Evolutionary conservation across 108 stramenopile genomes (phyloP).

Genomic region (Nannochloropsis salina): DNA sequence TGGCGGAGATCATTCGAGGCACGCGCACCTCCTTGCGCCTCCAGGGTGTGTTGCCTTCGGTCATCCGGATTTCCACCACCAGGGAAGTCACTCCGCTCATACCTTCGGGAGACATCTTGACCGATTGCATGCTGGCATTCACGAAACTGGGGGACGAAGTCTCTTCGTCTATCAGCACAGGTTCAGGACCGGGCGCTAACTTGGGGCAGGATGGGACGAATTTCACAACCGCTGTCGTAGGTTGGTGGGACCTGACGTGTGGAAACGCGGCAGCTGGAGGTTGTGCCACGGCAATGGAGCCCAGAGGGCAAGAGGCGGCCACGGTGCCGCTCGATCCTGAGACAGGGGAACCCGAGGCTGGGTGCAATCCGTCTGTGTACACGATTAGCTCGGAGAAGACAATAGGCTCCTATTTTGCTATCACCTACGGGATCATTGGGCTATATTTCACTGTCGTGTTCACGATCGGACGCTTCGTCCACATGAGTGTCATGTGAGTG

Average conservation of each 20-base stretch:
- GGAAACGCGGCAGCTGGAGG: not conserved
- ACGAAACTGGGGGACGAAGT: not conserved
- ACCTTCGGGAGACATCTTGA: not conserved
- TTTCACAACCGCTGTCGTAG: not conserved
- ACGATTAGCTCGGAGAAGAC: not conserved
- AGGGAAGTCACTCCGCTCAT: not conserved
- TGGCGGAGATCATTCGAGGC: not conserved
- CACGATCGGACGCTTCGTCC: not conserved
- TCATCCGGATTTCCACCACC: not conserved
- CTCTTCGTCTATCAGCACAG: not conserved
- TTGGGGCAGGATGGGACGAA: not conserved
- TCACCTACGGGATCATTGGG: conserved; percentile 15
- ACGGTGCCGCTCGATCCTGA: not conserved
- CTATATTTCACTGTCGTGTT: not conserved
- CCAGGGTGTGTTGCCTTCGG: not conserved
- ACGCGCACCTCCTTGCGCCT: conserved; percentile 12
- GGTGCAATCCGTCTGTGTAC: conserved; percentile 15
- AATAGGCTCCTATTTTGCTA: conserved; percentile 7
- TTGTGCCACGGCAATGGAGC: not conserved
- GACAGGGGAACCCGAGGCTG: not conserved
- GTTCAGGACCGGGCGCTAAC: not conserved
- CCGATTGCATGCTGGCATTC: conserved; percentile 19
- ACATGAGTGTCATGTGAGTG: conserved; percentile 3
- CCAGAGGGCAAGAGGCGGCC: not conserved
- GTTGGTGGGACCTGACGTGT: not conserved